These are phyloP conservation scores for Trichoderma breve DNA, from an alignment of 2,329 filamentous ascomycete species.

Conservation along the genomic window DNA sequence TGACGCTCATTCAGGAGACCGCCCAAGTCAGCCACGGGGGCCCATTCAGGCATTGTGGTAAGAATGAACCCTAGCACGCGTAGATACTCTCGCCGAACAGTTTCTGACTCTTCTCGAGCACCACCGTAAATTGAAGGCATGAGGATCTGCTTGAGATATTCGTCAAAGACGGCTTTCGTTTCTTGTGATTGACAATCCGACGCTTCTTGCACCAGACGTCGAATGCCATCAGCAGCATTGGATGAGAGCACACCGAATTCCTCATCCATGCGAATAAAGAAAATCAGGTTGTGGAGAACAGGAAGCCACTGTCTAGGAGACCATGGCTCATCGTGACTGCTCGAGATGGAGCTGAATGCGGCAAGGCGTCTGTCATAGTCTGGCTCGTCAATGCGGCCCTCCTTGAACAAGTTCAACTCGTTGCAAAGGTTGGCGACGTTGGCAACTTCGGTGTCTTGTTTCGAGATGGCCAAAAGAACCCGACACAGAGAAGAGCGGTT, in stretches of 20 bases:
- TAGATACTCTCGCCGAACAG: constrained; percentile 79
- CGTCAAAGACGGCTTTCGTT: constrained; percentile 46
- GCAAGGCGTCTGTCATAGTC: constrained; percentile 80
- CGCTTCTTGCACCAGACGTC: constrained; percentile 69
- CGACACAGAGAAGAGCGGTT: constrained; percentile 73
- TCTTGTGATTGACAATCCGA: constrained; percentile 40
- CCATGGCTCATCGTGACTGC: constrained; percentile 56
- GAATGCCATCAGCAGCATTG: constrained; percentile 79
- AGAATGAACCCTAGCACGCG: constrained; percentile 77
- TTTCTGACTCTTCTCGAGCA: constrained; percentile 74
- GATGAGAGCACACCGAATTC: constrained; percentile 79
- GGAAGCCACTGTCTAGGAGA: constrained; percentile 79
- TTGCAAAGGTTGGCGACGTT: constrained; percentile 69
- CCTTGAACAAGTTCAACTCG: constrained; percentile 77
- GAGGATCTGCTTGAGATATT: constrained; percentile 62
- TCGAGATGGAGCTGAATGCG: constrained; percentile 73
- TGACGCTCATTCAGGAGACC: constrained; percentile 60
- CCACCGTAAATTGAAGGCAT: constrained; percentile 75
- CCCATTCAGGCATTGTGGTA: constrained; percentile 66
- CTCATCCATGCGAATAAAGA: constrained; percentile 79
- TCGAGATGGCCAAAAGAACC: constrained; percentile 69
- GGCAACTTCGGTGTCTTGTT: constrained; percentile 57
- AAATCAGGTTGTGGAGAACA: constrained; percentile 84
- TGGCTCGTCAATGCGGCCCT: constrained; percentile 73
- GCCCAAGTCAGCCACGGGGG: constrained; percentile 70